Conservation (phyloP, 805 yeast species). For the Wickerhamiella azyma region DNA sequence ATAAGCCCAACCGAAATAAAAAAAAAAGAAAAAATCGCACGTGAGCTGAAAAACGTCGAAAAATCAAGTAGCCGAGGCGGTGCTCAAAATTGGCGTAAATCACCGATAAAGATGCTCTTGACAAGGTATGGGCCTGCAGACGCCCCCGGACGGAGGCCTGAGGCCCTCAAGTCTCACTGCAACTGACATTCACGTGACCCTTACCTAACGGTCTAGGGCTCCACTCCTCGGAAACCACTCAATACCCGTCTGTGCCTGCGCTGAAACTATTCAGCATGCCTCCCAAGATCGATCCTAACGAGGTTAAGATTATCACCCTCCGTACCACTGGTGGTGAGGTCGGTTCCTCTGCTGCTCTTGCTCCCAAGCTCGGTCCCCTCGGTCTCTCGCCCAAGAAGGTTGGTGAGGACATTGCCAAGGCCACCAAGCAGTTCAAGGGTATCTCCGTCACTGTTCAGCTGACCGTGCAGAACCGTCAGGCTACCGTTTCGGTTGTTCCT, state of each 20-base stretch:
- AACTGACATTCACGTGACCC: no score
- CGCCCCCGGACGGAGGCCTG: no score
- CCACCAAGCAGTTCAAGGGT: constrained; percentile 98
- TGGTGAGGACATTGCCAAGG: constrained; percentile 99
- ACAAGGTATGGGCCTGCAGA: no score
- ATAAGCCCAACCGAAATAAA: no score
- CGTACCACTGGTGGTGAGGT: constrained; percentile 99
- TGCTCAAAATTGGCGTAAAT: no score
- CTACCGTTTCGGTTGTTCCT: constrained; percentile 96
- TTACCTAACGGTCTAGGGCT: background rate
- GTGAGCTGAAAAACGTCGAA: no score
- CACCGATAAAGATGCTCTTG: no score
- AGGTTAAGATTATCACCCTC: constrained; percentile 95
- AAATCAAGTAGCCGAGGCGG: no score
- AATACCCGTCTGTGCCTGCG: background rate
- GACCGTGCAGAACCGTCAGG: constrained; percentile 99
- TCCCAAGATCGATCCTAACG: constrained; percentile 97
- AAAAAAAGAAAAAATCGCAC: no score
- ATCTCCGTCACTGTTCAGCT: constrained; percentile 97
- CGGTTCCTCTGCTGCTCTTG: constrained; percentile 98
- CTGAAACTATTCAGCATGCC: constrained; percentile 38
- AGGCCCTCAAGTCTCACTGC: no score
- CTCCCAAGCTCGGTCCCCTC: constrained; percentile 99
- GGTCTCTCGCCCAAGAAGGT: constrained; percentile 99
- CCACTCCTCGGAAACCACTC: background rate